Base-by-base conservation (phyloP, 2,329 filamentous ascomycete species). In the Epichloe typhina region DNA sequence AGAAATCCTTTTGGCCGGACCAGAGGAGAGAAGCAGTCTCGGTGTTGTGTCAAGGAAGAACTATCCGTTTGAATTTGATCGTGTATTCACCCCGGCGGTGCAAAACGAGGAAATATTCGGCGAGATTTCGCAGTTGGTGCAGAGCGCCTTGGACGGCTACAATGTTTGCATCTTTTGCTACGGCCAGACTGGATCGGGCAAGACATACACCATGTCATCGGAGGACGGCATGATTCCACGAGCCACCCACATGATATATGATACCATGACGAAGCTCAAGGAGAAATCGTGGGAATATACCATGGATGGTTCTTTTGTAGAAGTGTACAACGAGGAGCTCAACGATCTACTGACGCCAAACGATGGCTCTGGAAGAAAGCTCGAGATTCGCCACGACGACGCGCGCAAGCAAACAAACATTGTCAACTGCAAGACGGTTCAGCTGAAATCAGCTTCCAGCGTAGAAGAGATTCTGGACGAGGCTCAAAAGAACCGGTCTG, bases 141-240 rank as follows among this genome's bases (percentile, higher is more conserved):
- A 98, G 68, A 95, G 88, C 58, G 93, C 94, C 0, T 75, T 98
- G 39, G 93, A 98, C 62, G 93, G 93, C 1, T 98, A 95, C 72
- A 98, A 97, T 59, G 93, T 98, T 48, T 97, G 91, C 68, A 97
- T 98, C 55, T 95, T 98, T 70, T 96, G 90, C 64, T 98, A 98
- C 63, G 93, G 93, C 42, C 93, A 98, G 67, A 98, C 93, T 0
- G 93, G 93, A 3, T 93, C 90, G 17, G 93, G 93, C 53, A 98
- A 98, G 74, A 98, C 93, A 0, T 87, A 84, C 63, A 97, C 93
- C 4, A 98, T 98, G 93, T 94, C 87, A 9, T 86, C 84, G 0
- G 69, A 73, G 2, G 88, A 96, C 59, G 93, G 93, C 57, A 96
- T 98, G 84, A 98, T 98, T 53, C 91, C 93, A 1, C 80, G 86